Evolutionary conservation across 2,329 filamentous ascomycete species (phyloP), one percentile per base, ranked within the genome.

Genomic region (Trichoderma atroviride): DNA sequence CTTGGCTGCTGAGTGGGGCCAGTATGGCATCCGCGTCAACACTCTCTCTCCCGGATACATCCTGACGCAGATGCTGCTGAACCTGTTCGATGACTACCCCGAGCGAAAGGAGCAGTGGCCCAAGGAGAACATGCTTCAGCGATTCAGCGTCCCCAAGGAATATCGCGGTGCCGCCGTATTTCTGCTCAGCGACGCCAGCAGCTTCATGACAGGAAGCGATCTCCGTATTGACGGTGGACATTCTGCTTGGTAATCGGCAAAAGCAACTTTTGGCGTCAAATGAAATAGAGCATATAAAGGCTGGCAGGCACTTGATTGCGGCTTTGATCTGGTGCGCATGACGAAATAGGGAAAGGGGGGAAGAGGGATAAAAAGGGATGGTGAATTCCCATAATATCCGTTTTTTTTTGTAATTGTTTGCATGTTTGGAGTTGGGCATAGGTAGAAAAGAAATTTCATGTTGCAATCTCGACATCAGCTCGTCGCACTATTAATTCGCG

Each of bases 31-130:
- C 75, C 87, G 92, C 2, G 90, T 95, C 71, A 95, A 96, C 81
- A 93, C 91, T 16, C 87, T 96, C 72, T 93, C 90, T 24, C 92
- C 92, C 0, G 92, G 92, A 10, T 93, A 94, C 77, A 93, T 94
- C 75, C 86, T 91, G 27, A 94, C 92, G 1, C 88, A 91, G 27
- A 97, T 97, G 94, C 92, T 95, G 1, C 88, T 92, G 77, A 86
- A 88, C 69, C 86, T 97, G 37, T 96, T 97, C 75, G 85, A 89
- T 72, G 85, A 91, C 72, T 92, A 88, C 73, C 93, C 93, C 0
- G 91, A 94, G 75, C 84, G 87, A 65, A 82, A 82, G 71, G 79
- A 79, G 31, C 86, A 89, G 70, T 97, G 94, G 94, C 88, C 92
- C 19, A 90, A 86, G 74, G 90, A 95, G 80, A 97, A 96, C 80